These are phyloP conservation scores for Teratosphaeria pseudoeucalypti DNA, from an alignment of 2,329 filamentous ascomycete species.

Conservation along the genomic window DNA sequence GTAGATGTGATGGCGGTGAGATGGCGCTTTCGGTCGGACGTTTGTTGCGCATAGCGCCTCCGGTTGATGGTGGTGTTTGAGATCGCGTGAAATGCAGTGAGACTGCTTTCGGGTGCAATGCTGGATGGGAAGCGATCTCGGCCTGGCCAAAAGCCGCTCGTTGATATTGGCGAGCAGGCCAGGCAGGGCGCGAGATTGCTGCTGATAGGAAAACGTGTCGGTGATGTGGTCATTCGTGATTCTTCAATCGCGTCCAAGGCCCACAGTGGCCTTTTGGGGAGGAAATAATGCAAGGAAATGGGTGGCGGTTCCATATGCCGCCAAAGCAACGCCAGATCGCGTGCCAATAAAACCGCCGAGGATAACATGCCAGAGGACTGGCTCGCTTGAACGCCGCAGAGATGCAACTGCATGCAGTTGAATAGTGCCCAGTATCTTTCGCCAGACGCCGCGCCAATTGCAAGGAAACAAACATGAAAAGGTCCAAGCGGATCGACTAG, in stretches of 20 bases:
- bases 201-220: neutral
- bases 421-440: neutral
- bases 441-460: slow-evolving; percentile 5
- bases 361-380: slow-evolving; percentile 2
- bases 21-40: neutral
- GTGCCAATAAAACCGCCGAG: neutral
- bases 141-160: neutral
- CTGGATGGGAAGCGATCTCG: neutral
- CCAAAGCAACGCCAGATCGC: too few species aligned
- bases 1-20: neutral
- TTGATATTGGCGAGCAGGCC: neutral
- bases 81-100: neutral
- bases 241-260: neutral
- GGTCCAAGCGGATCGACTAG: slow-evolving; percentile 8
- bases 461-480: neutral
- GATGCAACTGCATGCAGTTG: neutral
- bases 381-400: slow-evolving; percentile 19
- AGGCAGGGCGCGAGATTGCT: neutral
- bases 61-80: neutral
- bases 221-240: neutral
- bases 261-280: neutral
- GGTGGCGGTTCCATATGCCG: too few species aligned
- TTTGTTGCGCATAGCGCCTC: neutral
- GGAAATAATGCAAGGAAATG: neutral
- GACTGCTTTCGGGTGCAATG: neutral